Evolutionary conservation across 495 filamentous ascomycete genomes (phyloP).

Genomic region (Darksidea phi): DNA sequence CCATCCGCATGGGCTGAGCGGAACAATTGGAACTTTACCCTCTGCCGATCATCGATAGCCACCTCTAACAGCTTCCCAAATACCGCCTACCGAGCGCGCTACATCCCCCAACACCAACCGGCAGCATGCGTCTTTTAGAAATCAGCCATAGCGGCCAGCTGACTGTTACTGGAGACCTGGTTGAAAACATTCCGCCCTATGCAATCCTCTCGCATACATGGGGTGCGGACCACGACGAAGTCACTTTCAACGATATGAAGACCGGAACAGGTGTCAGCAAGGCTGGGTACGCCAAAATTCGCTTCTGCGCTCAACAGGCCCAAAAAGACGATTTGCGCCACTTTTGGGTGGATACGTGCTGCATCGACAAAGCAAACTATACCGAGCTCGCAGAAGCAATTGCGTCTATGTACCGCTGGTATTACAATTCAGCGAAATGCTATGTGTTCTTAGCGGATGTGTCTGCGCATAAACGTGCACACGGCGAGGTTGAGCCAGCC

Average conservation of each 20-base stretch:
- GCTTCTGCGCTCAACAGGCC: slow-evolving; percentile 23
- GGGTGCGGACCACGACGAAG: slow-evolving; percentile 14
- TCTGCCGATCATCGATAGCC: no score
- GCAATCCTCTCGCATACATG: slow-evolving; percentile 29
- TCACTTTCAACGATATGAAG: slow-evolving; percentile 21
- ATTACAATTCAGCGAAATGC: slow-evolving; percentile 13
- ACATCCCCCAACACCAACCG: no score
- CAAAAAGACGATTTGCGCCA: slow-evolving; percentile 11
- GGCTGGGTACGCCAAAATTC: slow-evolving; percentile 21
- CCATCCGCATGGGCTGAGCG: no score
- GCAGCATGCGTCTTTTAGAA: no score
- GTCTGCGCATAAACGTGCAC: not conserved
- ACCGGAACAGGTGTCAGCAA: slow-evolving; percentile 9
- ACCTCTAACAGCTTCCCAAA: no score
- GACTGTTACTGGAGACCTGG: no score
- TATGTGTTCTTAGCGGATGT: slow-evolving; percentile 28
- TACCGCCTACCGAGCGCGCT: no score
- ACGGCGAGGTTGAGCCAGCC: not conserved
- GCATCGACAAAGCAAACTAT: slow-evolving; percentile 20
- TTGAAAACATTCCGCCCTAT: slow-evolving; percentile 8
- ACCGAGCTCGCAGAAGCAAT: slow-evolving; percentile 15
- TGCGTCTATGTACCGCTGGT: slow-evolving; percentile 29
- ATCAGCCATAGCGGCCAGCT: no score
- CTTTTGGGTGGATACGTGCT: no score
- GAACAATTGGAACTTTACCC: no score